Evolutionary conservation across 768 basidiomycete species (phyloP), one percentile per base, ranked within the genome.

Genomic region (Hortiboletus flavorubellus): DNA sequence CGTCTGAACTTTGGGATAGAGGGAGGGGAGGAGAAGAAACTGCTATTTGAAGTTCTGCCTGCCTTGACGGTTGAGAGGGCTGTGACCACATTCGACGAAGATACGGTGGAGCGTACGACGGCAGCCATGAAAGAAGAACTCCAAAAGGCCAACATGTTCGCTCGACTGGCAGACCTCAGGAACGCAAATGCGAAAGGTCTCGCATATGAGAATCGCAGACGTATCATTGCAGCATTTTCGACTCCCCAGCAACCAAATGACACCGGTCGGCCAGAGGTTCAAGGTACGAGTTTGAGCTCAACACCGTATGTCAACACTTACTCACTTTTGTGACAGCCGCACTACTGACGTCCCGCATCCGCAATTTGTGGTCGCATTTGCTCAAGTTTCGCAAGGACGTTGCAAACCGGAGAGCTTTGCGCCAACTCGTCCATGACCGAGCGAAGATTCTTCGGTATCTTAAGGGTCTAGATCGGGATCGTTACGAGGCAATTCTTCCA

Each of bases 181-280:
- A 98, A 98, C 65, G 89, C 96, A 16, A 91, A 89, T 61, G 89
- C 92, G 30, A 76, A 73, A 31, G 93, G 92, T n/a, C 85, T 98
- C 58, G 83, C 90, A 48, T 91, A 80, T 64, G 91, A 93, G 73
- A 98, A 97, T 69, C 78, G 89, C 55, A 77, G 83, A 66, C 79
- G 93, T 58, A 87, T 94, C 57, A 77, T 97, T 30, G 73, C 73
- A 14, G 84, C 81, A 30, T 98, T 98, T 73, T 96, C 94, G 1
- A 75, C 79, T 8, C 78, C 80, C 0, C 78, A 77, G 48, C 86
- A 82, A 59, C 80, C 80, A 23, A 83, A 79, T 55, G 90, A 95
- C 69, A 77, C 93, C 0, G 95, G 94, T 40, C 77, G 89, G 40
- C 79, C 91, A 2, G 92, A 93, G 65, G 94, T 97, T 0, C 95